Percentiles rank a stretch among this genome's conserved stretches.
These are phyloP conservation scores for Lathyrus aphaca DNA, from an alignment of 306 rosid species.

Conservation along the genomic window DNA sequence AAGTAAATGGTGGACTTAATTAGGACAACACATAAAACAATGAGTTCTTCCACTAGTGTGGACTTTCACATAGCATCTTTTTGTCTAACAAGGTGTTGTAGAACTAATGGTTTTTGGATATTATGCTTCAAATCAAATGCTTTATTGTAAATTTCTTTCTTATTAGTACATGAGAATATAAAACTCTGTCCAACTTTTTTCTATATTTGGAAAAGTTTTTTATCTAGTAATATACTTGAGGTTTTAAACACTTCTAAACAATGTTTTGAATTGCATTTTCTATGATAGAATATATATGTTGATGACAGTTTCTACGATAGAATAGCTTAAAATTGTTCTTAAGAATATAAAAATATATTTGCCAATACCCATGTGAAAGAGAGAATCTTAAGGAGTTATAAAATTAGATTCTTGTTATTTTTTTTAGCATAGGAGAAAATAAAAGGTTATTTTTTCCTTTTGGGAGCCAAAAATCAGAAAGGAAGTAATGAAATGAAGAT, in stretches of 20 bases:
- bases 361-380: background rate
- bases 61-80: constrained; percentile 33
- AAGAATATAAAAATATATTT: background rate
- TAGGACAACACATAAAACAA: constrained; percentile 34
- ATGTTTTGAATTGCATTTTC: background rate
- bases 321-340: background rate
- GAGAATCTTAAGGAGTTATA: background rate
- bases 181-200: background rate
- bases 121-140: constrained; percentile 38
- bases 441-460: no score
- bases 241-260: background rate
- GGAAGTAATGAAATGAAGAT: no score
- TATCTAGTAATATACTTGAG: no score
- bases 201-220: constrained; percentile 25
- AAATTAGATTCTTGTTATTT: background rate
- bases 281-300: no score
- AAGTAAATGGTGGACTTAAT: constrained; percentile 37
- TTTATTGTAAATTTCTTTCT: constrained; percentile 33
- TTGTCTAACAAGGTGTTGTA: constrained; percentile 11
- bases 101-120: constrained; percentile 33
- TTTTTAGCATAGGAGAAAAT: background rate
- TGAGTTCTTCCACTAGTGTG: constrained; percentile 32
- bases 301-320: no score
- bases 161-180: constrained; percentile 17
- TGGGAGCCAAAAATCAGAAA: no score